Percentiles rank a stretch among this genome's conserved stretches.
These are phyloP conservation scores for Cladorrhinum samala DNA, from an alignment of 495 filamentous ascomycete species.

Conservation along the genomic window DNA sequence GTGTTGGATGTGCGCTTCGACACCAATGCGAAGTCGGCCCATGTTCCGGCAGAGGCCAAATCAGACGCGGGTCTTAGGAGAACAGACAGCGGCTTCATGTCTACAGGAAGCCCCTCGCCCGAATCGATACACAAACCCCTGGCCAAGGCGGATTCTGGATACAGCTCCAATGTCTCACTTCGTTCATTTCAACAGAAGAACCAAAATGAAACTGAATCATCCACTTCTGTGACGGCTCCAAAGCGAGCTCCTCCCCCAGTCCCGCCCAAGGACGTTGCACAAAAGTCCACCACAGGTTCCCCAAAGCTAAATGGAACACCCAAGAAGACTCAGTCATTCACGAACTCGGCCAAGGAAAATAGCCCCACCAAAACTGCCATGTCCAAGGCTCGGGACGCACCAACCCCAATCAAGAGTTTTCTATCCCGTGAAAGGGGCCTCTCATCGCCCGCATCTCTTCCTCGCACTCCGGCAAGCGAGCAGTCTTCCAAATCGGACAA, in stretches of 20 bases:
- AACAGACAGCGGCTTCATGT: conserved; percentile 40
- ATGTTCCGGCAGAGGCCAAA: conserved; percentile 7
- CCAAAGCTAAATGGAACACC: conserved; percentile 3
- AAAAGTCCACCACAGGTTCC: not conserved
- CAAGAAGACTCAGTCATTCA: conserved; percentile 2
- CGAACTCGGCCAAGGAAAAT: not conserved
- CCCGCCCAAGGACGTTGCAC: conserved; percentile 24
- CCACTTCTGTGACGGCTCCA: too few species aligned
- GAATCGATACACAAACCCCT: conserved; percentile 34
- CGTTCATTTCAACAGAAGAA: conserved; percentile 35
- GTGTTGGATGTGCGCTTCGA: conserved; percentile 38
- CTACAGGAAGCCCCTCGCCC: conserved; percentile 28
- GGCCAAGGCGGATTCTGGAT: conserved; percentile 52
- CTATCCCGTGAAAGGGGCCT: conserved; percentile 2
- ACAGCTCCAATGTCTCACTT: conserved; percentile 48
- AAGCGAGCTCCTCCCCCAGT: conserved; percentile 25
- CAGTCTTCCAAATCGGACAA: conserved; percentile 22
- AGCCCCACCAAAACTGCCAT: not conserved
- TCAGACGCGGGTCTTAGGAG: conserved; percentile 22
- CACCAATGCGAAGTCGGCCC: conserved; percentile 32
- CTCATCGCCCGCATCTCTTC: conserved; percentile 17
- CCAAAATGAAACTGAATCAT: too few species aligned
- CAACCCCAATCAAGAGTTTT: conserved; percentile 6
- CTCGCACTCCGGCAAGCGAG: conserved; percentile 22
- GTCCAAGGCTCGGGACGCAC: conserved; percentile 2